Evolutionary conservation across 169 alveolate genomes (phyloP).

Genomic region (Cryptosporidium sp.): DNA sequence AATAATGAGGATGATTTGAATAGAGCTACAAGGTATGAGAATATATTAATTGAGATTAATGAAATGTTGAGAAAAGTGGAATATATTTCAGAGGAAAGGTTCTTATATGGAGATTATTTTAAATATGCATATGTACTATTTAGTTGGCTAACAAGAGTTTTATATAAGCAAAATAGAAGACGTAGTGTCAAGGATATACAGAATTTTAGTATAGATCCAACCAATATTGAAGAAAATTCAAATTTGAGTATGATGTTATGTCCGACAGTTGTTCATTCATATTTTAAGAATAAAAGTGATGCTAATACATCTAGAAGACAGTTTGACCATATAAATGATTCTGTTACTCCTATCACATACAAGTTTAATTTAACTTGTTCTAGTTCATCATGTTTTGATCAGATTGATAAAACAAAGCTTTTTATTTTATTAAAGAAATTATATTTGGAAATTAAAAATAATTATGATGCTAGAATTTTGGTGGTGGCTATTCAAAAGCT

Average conservation of each 20-base stretch:
- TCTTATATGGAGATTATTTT: slow-evolving; percentile 1
- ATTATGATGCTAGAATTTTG: slow-evolving; percentile 34
- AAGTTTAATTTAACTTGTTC: neutral
- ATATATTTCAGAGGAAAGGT: neutral
- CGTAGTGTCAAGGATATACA: slow-evolving; percentile 9
- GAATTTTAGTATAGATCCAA: slow-evolving; percentile 7
- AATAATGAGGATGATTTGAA: neutral
- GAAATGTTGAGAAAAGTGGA: neutral
- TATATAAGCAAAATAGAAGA: slow-evolving; percentile 36
- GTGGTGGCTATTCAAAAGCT: slow-evolving; percentile 36
- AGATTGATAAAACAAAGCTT: slow-evolving; percentile 2
- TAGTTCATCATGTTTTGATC: neutral
- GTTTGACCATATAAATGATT: neutral
- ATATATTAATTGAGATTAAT: slow-evolving; percentile 22
- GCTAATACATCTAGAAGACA: neutral
- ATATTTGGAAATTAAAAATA: slow-evolving; percentile 40
- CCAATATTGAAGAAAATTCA: neutral
- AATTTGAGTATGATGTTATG: neutral
- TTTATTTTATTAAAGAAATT: slow-evolving; percentile 4
- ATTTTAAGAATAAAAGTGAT: neutral
- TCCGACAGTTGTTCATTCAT: slow-evolving; percentile 30
- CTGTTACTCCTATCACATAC: neutral
- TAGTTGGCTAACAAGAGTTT: slow-evolving; percentile 30
- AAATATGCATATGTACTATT: slow-evolving; percentile 14
- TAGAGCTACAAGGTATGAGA: slow-evolving; percentile 11